Evolutionary conservation across 2,329 filamentous ascomycete genomes (phyloP).

Genomic region (Stachybotrys chartarum): DNA sequence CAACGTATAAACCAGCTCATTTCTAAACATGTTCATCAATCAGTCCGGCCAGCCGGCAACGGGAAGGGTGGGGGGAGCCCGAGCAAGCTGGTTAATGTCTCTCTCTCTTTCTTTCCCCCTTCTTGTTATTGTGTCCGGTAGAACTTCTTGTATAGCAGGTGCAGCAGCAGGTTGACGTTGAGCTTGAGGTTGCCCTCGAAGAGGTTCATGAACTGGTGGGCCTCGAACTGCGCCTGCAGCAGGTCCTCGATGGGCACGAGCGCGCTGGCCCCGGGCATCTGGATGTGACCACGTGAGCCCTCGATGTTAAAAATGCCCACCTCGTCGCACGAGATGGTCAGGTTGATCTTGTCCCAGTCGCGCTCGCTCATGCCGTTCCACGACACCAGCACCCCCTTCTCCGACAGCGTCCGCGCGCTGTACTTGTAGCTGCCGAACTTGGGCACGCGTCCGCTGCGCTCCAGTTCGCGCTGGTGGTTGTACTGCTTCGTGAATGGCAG

Average conservation of each 20-base stretch:
- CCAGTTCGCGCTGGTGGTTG: conserved; percentile 94
- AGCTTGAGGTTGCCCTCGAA: conserved; percentile 81
- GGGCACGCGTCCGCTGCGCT: conserved; percentile 84
- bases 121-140: conserved; percentile 60
- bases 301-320: conserved; percentile 93
- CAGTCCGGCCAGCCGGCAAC: neutral
- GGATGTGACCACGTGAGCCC: conserved; percentile 83
- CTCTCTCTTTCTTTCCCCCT: neutral
- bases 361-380: conserved; percentile 75
- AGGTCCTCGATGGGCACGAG: conserved; percentile 87
- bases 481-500: conserved; percentile 98
- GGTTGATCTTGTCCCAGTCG: conserved; percentile 86
- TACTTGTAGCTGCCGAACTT: conserved; percentile 99
- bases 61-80: neutral
- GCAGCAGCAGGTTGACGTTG: conserved; percentile 94
- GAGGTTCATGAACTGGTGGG: conserved; percentile 90
- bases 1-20: neutral
- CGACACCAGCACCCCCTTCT: conserved; percentile 90
- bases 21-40: neutral
- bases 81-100: neutral
- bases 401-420: conserved; percentile 76
- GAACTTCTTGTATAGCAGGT: conserved; percentile 98
- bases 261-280: conserved; percentile 89
- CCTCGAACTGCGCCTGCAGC: conserved; percentile 94
- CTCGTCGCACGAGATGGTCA: conserved; percentile 90